Evolutionary conservation across 139 green algal genomes (phyloP).

Genomic region (Penium margaritaceum): DNA sequence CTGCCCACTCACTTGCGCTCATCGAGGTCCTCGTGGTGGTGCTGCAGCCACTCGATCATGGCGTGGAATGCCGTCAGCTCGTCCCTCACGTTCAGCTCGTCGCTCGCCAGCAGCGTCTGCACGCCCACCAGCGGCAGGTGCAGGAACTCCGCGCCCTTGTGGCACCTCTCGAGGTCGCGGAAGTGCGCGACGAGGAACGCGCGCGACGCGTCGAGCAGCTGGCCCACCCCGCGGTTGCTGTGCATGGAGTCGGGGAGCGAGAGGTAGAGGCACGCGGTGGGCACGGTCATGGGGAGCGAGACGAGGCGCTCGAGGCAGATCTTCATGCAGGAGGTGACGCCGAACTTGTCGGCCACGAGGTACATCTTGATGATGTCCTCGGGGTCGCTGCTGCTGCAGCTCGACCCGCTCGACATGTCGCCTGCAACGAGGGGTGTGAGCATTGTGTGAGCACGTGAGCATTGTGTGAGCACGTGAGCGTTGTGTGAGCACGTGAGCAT

Average conservation of each 20-base stretch:
- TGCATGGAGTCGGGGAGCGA: constrained; percentile 26
- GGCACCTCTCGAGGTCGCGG: constrained; percentile 10
- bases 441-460: too few relatives aligned
- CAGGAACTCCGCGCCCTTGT: constrained; percentile 26
- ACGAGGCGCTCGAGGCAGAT: constrained; percentile 26
- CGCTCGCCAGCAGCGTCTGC: constrained; percentile 33
- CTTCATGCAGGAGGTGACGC: constrained; percentile 29
- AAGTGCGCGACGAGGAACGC: constrained; percentile 23
- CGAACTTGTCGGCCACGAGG: constrained; percentile 33
- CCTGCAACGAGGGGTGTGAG: too few relatives aligned
- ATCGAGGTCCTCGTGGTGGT: constrained; percentile 23
- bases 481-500: too few relatives aligned
- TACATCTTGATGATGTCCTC: constrained; percentile 40
- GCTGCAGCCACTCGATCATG: constrained; percentile 21
- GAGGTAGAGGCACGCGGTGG: constrained; percentile 29
- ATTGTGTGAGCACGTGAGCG: too few relatives aligned
- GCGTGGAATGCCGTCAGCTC: constrained; percentile 11
- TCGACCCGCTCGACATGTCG: constrained; percentile 18
- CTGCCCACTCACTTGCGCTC: background rate
- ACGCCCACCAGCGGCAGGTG: constrained; percentile 26
- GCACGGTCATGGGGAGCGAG: constrained; percentile 16
- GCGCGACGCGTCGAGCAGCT: constrained; percentile 18
- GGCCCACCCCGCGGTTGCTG: constrained; percentile 7
- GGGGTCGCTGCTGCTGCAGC: constrained; percentile 13
- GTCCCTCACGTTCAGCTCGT: constrained; percentile 23